Evolutionary conservation across 208 protist genomes (phyloP), one percentile per base, ranked within the genome.

Genomic region (Wallacemonas collosoma): DNA sequence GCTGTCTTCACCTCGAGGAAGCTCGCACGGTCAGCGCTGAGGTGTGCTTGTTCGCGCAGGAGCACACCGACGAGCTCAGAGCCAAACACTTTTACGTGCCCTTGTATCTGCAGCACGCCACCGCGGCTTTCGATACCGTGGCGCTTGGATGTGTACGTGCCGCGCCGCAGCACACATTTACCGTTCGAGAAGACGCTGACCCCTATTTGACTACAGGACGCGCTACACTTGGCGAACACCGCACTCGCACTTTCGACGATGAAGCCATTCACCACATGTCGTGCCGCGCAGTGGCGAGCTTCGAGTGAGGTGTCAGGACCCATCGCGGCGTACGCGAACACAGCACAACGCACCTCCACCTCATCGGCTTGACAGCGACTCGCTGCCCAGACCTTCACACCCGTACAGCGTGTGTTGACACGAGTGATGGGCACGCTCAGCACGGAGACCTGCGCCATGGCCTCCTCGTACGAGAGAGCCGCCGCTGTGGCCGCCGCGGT

Each of bases 221-320:
- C 82, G 41, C 75, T 85, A 76, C 85, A 93, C 58, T 79, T 81
- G 58, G 73, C 73, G 43, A 95, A 69, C 41, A 75, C 54, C 80
- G 81, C 77, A 47, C 72, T 76, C 3, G 81, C 81, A 63, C 83
- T 78, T 43, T 93, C 88, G 6, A 87, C 76, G 56, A 80, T 86
- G 76, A 92, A 93, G 60, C 90, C 90, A 72, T 92, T 91, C 9
- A 83, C 75, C 58, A 88, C 79, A 63, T 88, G 77, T 58, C 84
- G 83, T n/a, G 85, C 80, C 3, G 68, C 76, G 71, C 83, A 90
- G 72, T 81, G 76, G 58, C 77, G 72, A 3, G 84, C 89, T 26
- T 91, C 77, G 26, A 94, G 60, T 17, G 62, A 50, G 15, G 89
- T 79, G 3, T 80, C 82, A 1, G 89, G 84, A 6, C 87, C 89